Base-by-base conservation (phyloP, 164 flowering plant genomes). In the Nymphaea colorata region DNA sequence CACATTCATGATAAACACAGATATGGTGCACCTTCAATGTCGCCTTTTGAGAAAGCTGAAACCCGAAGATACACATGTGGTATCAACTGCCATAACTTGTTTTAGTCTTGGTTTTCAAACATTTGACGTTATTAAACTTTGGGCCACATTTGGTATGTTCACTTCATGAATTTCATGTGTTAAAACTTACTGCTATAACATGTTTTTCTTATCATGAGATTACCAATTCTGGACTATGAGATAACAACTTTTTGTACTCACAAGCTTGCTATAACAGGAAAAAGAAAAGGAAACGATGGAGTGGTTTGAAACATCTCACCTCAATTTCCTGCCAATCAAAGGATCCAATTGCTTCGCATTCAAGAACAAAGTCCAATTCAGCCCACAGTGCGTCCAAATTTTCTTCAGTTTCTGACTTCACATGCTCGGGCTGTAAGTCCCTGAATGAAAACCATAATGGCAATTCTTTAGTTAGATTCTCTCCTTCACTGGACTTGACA, bases 381-480 rank as follows among this genome's bases (percentile, higher is more conserved):
- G 45, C 60, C 85, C 90, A 87, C 15, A 88, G 73, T 14, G 63
- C 18, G 36, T 82, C 84, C 64, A 76, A 0, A 14, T 76, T 81
- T 53, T 67, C 72, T 64, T 86, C 91, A 15, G 6, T 55, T 4
- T 81, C 86, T 41, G 87, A 25, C 61, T 65, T 81, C 81, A 71
- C 76, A 80, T 25, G 25, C 17, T 25, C 36, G 36, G 36, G 36
- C n/a, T 77, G 74, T 41, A 72, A 76, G 43, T 63, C 71, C 44
- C 71, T 77, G 69, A 78, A 83, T 0, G 65, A 64, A 66, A 86
- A 86, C 74, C 73, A 81, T 75, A 79, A 64, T 7, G 80, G 84
- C 59, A 79, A 73, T 4, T 41, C 42, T 53, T 69, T 69, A 62
- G 47, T 41, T 44, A 15, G 43, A 4, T 73, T 66, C 45, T 68